A percentile compares a stretch with the other conserved stretches of the same genome.
phyloP scores from a whole-genome alignment of 805 yeast species.

The Yamadazyma nakazawae region DNA sequence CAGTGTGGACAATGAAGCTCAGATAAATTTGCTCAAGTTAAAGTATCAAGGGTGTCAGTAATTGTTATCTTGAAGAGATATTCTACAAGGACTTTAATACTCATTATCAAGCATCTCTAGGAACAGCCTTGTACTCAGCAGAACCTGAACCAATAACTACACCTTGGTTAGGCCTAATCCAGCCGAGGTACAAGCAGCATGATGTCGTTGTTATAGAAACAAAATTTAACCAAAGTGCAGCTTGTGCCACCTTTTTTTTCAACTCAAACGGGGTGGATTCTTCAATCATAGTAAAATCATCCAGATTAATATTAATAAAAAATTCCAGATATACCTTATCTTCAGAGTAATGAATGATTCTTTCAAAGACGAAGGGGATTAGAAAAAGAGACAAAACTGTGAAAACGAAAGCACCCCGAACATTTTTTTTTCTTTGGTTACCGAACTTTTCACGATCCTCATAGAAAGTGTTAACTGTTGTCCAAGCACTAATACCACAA shows the following conservation, averaged over 20 bases:
- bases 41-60: background rate
- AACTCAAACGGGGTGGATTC: background rate
- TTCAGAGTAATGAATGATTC: background rate
- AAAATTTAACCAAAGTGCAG: background rate
- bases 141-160: background rate
- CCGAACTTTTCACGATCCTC: background rate
- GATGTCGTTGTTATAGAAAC: background rate
- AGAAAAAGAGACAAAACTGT: background rate
- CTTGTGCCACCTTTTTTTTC: background rate
- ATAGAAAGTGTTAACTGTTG: background rate
- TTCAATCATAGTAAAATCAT: background rate
- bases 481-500: background rate
- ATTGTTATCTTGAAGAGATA: background rate
- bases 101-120: no score
- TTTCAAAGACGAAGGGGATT: background rate
- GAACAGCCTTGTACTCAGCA: background rate
- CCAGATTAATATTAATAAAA: background rate
- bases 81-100: no score
- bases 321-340: background rate
- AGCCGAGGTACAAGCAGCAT: background rate
- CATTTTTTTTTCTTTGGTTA: background rate
- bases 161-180: conserved; percentile 4
- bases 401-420: background rate
- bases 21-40: no score
- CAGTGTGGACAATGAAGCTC: no score